phyloP scores from a whole-genome alignment of 805 yeast species.

The Starmerella powellii region DNA sequence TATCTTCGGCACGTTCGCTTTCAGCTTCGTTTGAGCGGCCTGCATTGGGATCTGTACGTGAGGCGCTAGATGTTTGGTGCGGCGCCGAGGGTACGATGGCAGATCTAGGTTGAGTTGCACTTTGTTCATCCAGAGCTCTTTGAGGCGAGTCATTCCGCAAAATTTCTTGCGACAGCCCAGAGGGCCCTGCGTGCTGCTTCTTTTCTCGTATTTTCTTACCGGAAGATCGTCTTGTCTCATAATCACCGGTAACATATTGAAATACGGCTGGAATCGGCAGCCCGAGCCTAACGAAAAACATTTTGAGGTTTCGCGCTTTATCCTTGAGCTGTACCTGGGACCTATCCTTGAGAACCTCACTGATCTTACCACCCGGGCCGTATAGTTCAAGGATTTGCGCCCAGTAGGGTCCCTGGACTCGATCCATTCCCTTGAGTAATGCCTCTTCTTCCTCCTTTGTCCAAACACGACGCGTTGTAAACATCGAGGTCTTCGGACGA shows the following conservation, averaged over 20 bases:
- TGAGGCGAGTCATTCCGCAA: too few species aligned
- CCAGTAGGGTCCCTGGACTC: slow-evolving; percentile 83
- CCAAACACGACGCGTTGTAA: slow-evolving; percentile 57
- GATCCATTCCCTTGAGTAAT: slow-evolving; percentile 61
- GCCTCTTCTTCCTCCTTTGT: slow-evolving; percentile 80
- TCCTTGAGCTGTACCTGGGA: slow-evolving; percentile 89
- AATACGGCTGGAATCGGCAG: slow-evolving; percentile 70
- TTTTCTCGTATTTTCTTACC: slow-evolving; percentile 14
- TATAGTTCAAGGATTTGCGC: slow-evolving; percentile 75
- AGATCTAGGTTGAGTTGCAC: too few species aligned
- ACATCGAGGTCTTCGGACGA: slow-evolving; percentile 20
- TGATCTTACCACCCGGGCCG: slow-evolving; percentile 84
- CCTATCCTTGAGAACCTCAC: slow-evolving; percentile 75
- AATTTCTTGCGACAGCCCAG: not conserved
- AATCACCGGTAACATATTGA: slow-evolving; percentile 75
- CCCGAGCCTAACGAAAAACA: slow-evolving; percentile 66
- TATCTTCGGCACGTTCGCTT: too few species aligned
- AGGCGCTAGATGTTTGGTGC: too few species aligned
- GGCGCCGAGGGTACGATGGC: too few species aligned
- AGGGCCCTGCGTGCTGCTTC: not conserved
- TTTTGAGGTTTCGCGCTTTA: slow-evolving; percentile 92
- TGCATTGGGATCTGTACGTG: too few species aligned
- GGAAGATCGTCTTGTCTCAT: slow-evolving; percentile 21
- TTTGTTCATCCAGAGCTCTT: too few species aligned
- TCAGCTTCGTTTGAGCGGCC: too few species aligned